Conservation (phyloP, 1,284 basidiomycete genomes). For the Thecaphora thlaspeos region DNA sequence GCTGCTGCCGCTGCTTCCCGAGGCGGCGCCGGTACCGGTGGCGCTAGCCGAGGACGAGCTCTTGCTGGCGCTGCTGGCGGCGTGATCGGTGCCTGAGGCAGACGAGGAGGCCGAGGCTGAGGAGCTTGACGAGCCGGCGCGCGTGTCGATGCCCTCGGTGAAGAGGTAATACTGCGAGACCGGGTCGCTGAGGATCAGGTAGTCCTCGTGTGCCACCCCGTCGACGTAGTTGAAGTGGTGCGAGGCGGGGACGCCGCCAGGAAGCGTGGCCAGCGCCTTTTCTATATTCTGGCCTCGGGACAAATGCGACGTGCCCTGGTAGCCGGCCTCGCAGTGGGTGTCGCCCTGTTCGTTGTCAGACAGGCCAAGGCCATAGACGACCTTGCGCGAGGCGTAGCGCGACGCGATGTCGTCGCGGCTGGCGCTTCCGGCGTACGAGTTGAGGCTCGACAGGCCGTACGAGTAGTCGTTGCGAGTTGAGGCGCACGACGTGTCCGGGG, state of each 20-base stretch:
- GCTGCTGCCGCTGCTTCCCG: not conserved
- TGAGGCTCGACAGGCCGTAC: conserved; percentile 27
- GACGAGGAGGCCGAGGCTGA: conserved; percentile 3
- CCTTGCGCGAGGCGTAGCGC: conserved; percentile 32
- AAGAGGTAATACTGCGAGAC: conserved; percentile 35
- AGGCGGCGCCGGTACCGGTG: conserved; percentile 1
- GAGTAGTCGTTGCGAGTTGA: conserved; percentile 16
- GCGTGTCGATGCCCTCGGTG: conserved; percentile 9
- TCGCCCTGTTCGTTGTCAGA: conserved; percentile 43
- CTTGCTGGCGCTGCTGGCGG: not conserved
- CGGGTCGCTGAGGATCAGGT: conserved; percentile 40
- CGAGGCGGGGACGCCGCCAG: conserved; percentile 30
- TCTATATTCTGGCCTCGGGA: conserved; percentile 45
- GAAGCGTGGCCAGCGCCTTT: conserved; percentile 15
- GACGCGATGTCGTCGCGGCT: conserved; percentile 16
- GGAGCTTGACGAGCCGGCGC: not conserved
- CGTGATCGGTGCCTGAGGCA: conserved; percentile 3
- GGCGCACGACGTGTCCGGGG: conserved; percentile 19
- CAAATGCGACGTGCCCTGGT: conserved; percentile 44
- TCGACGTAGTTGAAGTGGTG: conserved; percentile 42
- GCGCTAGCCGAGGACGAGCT: not conserved
- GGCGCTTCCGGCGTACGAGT: conserved; percentile 21
- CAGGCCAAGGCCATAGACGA: conserved; percentile 41
- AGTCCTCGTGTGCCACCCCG: conserved; percentile 39
- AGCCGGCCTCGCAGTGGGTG: conserved; percentile 45